Evolutionary conservation across 1,284 basidiomycete genomes (phyloP).

Genomic region (Apiotrichum domesticum): DNA sequence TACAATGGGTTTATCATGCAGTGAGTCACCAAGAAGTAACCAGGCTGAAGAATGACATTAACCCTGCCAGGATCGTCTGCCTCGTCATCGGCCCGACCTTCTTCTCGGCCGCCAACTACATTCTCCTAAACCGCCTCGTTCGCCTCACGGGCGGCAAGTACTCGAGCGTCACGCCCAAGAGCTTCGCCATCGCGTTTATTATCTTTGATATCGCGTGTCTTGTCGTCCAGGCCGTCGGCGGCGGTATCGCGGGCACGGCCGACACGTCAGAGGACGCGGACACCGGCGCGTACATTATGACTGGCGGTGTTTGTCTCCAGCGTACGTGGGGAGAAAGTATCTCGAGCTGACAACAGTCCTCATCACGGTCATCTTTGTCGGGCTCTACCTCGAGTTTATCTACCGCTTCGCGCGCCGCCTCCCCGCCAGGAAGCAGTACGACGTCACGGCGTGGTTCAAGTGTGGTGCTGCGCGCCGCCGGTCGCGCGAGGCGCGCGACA

Average conservation of each 20-base stretch:
- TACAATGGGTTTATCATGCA: slow-evolving; percentile 25
- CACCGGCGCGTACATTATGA: slow-evolving; percentile 36
- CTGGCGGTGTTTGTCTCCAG: slow-evolving; percentile 25
- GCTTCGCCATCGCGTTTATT: slow-evolving; percentile 35
- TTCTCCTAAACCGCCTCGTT: slow-evolving; percentile 30
- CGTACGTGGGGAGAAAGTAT: slow-evolving; percentile 11
- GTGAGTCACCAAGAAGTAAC: slow-evolving; percentile 7
- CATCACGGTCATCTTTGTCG: slow-evolving; percentile 36
- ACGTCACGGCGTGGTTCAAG: slow-evolving; percentile 16
- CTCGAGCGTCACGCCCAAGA: slow-evolving; percentile 24
- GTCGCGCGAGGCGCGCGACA: background rate
- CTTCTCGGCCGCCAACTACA: slow-evolving; percentile 35
- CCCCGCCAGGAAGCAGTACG: slow-evolving; percentile 18
- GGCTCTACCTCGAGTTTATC: slow-evolving; percentile 29
- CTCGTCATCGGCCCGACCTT: slow-evolving; percentile 35
- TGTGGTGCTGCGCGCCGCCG: background rate
- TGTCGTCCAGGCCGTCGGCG: slow-evolving; percentile 41
- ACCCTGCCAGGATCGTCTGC: slow-evolving; percentile 18
- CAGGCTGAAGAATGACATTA: background rate
- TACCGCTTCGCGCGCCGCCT: slow-evolving; percentile 18
- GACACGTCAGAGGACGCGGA: slow-evolving; percentile 17
- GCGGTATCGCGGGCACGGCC: slow-evolving; percentile 30
- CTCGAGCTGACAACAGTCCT: slow-evolving; percentile 10
- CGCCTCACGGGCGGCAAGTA: slow-evolving; percentile 11
- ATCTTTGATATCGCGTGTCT: slow-evolving; percentile 37